Evolutionary conservation across 2,329 filamentous ascomycete genomes (phyloP), one percentile per base, ranked within the genome.

Genomic region (Colletotrichum sublineola): DNA sequence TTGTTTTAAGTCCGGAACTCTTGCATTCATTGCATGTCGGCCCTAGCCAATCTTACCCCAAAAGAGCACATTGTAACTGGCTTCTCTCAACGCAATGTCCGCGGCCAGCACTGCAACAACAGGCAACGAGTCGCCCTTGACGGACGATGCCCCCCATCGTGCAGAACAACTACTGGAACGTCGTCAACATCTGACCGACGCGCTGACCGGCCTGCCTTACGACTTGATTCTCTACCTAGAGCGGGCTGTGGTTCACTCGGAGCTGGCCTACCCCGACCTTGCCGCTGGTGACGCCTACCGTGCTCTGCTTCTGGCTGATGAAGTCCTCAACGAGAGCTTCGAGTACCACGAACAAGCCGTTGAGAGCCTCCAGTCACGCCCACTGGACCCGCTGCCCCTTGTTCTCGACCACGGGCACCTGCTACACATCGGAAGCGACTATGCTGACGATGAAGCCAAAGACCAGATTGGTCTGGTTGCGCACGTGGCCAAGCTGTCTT

Each of bases 221-320:
- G 90, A 93, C 76, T 80, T 90, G 46, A 84, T 93, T 67, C 84
- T 92, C 9, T 92, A 91, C 75, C 84, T 93, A 67, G 87, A 92
- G 74, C 90, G 95, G 42, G 94, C 94, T 33, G 84, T 88, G 44
- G 85, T 93, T 53, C 91, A 98, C 81, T 88, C 91, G 20, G 85
- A 90, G 57, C 86, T 98, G 58, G 94, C 91, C 48, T 98, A 97
- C 81, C 94, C 94, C 0, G 96, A 99, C 80, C 89, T 99, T 50
- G 95, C 95, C 6, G 92, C 92, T 14, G 94, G 94, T 44, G 95
- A 98, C 84, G 94, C 94, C 6, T 98, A 98, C 80, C 92, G 93
- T 67, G 95, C 95, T 1, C 87, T 98, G n/a, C 88, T 97, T 5
- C 85, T 99, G 58, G 89, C 93, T 20, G 96, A 98, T 78, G 94